Conservation (phyloP, 768 basidiomycete genomes). For the Russula griseocarnosa region DNA sequence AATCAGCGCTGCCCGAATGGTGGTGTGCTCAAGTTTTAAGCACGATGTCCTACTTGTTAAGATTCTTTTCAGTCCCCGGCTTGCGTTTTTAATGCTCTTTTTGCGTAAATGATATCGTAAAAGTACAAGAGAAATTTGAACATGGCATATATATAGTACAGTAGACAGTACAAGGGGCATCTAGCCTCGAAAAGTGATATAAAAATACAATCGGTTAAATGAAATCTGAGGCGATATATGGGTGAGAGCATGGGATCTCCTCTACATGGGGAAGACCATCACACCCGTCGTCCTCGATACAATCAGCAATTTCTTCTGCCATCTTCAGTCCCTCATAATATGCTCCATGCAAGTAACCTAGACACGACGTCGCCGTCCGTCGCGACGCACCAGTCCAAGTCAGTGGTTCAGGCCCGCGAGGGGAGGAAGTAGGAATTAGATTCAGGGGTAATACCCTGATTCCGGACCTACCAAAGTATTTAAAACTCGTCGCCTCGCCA, state of each 20-base stretch:
- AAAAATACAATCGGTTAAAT: background rate
- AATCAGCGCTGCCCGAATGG: too few species aligned
- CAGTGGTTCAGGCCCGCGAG: slow-evolving; percentile 1
- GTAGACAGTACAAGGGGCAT: background rate
- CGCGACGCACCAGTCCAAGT: background rate
- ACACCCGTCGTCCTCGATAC: slow-evolving; percentile 30
- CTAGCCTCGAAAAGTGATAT: background rate
- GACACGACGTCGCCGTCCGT: background rate
- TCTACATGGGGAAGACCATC: slow-evolving; percentile 27
- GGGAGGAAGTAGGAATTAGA: background rate
- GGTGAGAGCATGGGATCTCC: slow-evolving; percentile 29
- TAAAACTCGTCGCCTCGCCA: slow-evolving; percentile 55
- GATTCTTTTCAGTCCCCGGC: too few species aligned
- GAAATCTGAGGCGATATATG: slow-evolving; percentile 28
- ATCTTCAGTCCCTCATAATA: slow-evolving; percentile 36
- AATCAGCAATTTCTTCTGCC: slow-evolving; percentile 31
- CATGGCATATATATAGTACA: background rate
- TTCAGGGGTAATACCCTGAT: background rate
- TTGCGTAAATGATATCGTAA: background rate
- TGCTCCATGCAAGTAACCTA: slow-evolving; percentile 37
- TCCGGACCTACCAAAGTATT: slow-evolving; percentile 51
- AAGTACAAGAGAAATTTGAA: background rate
- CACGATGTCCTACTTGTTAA: too few species aligned
- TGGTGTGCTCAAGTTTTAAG: too few species aligned
- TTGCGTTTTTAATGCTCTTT: too few species aligned